Evolutionary conservation across 1,139 yeast genomes (phyloP).

Genomic region (Sugiyamaella pinicola): DNA sequence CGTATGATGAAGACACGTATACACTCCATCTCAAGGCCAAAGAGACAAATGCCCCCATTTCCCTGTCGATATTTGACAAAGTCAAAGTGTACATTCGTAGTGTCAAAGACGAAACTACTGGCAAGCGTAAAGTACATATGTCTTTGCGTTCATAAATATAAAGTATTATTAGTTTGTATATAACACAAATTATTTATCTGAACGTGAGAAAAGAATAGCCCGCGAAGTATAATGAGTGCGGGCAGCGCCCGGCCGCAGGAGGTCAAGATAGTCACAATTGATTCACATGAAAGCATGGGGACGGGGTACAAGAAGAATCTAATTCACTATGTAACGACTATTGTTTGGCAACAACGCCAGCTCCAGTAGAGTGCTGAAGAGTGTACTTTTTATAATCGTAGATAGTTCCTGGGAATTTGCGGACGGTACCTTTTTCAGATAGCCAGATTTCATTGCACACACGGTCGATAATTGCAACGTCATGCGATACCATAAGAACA

Average conservation of each 20-base stretch:
- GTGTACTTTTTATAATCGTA: conserved; percentile 89
- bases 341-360: conserved; percentile 90
- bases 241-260: too few relatives aligned
- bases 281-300: too few relatives aligned
- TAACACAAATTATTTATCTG: conserved; percentile 1
- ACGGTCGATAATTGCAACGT: conserved; percentile 81
- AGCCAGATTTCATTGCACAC: conserved; percentile 97
- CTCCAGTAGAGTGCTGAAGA: conserved; percentile 69
- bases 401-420: conserved; percentile 79
- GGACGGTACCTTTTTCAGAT: conserved; percentile 80
- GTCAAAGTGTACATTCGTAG: conserved; percentile 82
- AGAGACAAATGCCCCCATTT: conserved; percentile 43
- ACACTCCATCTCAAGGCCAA: conserved; percentile 55
- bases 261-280: too few relatives aligned
- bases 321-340: conserved; percentile 37
- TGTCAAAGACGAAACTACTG: conserved; percentile 80
- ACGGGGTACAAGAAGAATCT: too few relatives aligned
- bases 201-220: too few relatives aligned
- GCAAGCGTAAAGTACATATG: conserved; percentile 90
- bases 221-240: too few relatives aligned
- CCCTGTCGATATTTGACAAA: conserved; percentile 79
- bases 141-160: conserved; percentile 30
- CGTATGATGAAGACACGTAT: conserved; percentile 76
- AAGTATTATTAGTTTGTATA: too few relatives aligned
- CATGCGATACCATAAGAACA: conserved; percentile 96